Base-by-base conservation (phyloP, 2,329 filamentous ascomycete genomes). In the Ophiostoma tasmaniense region DNA sequence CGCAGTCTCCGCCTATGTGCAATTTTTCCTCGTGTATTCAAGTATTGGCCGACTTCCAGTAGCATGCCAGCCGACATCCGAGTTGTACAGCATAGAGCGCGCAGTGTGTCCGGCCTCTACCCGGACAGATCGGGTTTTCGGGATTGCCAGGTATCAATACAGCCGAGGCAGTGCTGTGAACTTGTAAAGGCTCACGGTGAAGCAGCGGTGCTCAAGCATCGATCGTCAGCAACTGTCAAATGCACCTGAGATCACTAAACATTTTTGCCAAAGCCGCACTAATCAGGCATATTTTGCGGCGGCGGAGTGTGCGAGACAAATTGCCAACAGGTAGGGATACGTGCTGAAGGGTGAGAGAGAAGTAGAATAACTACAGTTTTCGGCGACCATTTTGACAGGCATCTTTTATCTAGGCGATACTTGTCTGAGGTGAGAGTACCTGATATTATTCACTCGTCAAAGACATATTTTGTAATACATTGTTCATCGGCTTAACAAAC, bases 1-100 rank as follows among this genome's bases (percentile, higher is more conserved):
- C 42, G 20, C 17, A n/a, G 42, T 45, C 50, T 55, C 50, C 50
- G 50, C 50, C 50, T 55, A 10, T 11, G 13, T 11, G 50, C 4
- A 25, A 25, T 28, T 22, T 11, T 13, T 14, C 11, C n/a, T 50
- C 17, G n/a, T 7, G 42, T 50, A 50, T 20, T 50, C 22, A 28
- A 25, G n/a, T 55, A 61, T 61, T 61, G 55, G 22, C 55, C 55
- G 55, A 61, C 55, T 61, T 61, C 55, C 55, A 61, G 25, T 20
- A 17, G 5, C 25, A 61, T 30, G 30, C 14, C 55, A 61, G 25
- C 55, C 55, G 55, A 61, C 25, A 61, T 61, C 55, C 55, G 55
- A 30, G 13, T 30, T 30, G 55, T 33, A 33, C 33, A 33, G 33
- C 5, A 8, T 33, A 33, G 5, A 6, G 33, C 11, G 11, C 14